Base-by-base conservation (phyloP, 257 asterid species). In the Nemophila menziesii region DNA sequence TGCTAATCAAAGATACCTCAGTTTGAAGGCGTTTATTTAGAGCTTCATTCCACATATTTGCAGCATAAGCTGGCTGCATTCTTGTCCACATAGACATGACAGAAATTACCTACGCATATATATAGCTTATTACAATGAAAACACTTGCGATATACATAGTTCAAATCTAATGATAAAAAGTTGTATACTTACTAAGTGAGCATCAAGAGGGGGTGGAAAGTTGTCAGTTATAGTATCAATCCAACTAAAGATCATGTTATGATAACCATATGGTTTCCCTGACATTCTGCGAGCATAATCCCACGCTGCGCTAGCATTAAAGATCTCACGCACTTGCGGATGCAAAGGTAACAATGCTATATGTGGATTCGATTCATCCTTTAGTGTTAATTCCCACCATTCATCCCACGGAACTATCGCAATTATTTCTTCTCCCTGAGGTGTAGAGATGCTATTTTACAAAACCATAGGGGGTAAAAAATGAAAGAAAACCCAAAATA, bases 41-140 rank as follows among this genome's bases (percentile, higher is more conserved):
- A 58, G 98, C 98, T 71, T 90, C 98, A 49, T 90, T 90, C 99
- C 99, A 90, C 96, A 90, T 90, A 69, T 90, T 90, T 52, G 96
- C 99, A 66, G 99, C 99, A 65, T 90, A 81, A 49, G 96, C 73
- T 43, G 99, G 99, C 80, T 85, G 96, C 87, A 90, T 69, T 69
- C 99, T 73, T 5, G 96, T 77, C 99, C 99, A 90, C 96, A 90
- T 90, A 48, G 94, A 90, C 96, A 90, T 90, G 82, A 77, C 83
- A 78, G 96, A 90, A 62, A 85, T 72, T 46, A 90, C 99, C 99
- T 90, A n/a, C n/a, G n/a, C n/a, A n/a, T n/a, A n/a, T n/a, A n/a
- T n/a, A n/a, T n/a, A n/a, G n/a, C n/a, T n/a, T n/a, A n/a, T n/a
- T n/a, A n/a, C n/a, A n/a, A n/a, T n/a, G n/a, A n/a, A n/a, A n/a